Evolutionary conservation across 2,329 filamentous ascomycete species (phyloP), one percentile per base, ranked within the genome.

Genomic region (Penicillium sclerotigenum): DNA sequence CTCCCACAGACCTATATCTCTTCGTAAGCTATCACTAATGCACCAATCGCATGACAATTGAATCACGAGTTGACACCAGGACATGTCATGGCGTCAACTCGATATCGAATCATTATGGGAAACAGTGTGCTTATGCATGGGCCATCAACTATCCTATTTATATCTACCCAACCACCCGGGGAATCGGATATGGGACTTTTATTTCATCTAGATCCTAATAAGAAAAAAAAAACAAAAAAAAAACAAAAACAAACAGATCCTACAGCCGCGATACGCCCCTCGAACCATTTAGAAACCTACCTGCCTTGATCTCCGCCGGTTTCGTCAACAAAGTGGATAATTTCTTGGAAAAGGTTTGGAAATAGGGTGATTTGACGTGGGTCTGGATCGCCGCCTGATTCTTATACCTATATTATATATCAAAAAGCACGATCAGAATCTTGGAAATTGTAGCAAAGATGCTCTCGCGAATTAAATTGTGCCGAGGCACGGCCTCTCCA

Each of bases 321-420:
- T 64, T 64, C n/a, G 52, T 61, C 38, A 62, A 56, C 56, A 67
- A 45, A 5, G 28, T 46, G 5, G 61, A 43, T 24, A 64, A 47
- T 47, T 65, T 59, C 16, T 48, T 52, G 1, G 62, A 53, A 24
- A 69, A 69, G 16, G 62, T 54, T 42, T 53, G 59, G 53, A 69
- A 66, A 54, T 69, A 64, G 11, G 65, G 50, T 6, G 62, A 58
- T 33, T 65, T 46, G 26, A 65, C 49, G 52, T 71, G 68, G 20
- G 60, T 34, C 41, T 66, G 52, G 13, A 69, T 47, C 7, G 68
- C 67, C 10, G 59, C 58, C 38, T 63, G 59, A 48, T 69, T 53
- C 31, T 67, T 66, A 48, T 70, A 71, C 52, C 68, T 71, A 47
- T n/a, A 31, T 11, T 8, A 18, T 71, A 47, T n/a, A 31, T 11